These are phyloP conservation scores for Claviceps fusiformis DNA, from an alignment of 2,329 filamentous ascomycete genomes.

Conservation along the genomic window DNA sequence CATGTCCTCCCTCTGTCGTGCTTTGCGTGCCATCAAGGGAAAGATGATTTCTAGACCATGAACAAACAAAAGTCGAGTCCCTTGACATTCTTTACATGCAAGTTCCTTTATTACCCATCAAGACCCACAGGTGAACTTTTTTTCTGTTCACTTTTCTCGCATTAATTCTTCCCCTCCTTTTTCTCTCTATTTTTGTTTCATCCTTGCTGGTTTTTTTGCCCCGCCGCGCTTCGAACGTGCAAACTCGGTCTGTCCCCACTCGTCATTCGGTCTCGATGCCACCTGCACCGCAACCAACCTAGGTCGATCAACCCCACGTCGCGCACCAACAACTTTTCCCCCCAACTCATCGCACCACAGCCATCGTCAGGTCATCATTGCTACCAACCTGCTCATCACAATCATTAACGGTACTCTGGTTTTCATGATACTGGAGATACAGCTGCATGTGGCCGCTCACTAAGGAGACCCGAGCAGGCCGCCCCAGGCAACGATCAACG, in stretches of 20 bases:
- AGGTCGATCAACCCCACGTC: background rate
- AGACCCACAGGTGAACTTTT: background rate
- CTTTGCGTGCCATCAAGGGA: no score
- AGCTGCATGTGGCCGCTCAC: background rate
- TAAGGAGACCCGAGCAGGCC: background rate
- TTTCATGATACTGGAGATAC: background rate
- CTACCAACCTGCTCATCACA: background rate
- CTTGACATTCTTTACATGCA: no score
- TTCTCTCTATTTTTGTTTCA: background rate
- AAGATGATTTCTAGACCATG: no score
- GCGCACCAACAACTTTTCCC: background rate
- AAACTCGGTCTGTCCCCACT: background rate
- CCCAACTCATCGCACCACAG: background rate
- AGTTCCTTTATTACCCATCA: no score
- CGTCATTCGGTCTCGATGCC: background rate
- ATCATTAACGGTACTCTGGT: background rate
- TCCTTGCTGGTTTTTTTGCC: background rate
- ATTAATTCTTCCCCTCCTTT: background rate
- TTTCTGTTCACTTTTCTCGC: background rate
- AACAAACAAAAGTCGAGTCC: no score
- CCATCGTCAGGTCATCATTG: background rate
- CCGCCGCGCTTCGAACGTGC: conserved; percentile 3
- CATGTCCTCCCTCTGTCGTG: no score
- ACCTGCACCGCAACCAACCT: background rate
- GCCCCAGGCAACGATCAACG: no score